phyloP scores from a whole-genome alignment of 2,329 filamentous ascomycete species.

The Xylariaceae sp. region DNA sequence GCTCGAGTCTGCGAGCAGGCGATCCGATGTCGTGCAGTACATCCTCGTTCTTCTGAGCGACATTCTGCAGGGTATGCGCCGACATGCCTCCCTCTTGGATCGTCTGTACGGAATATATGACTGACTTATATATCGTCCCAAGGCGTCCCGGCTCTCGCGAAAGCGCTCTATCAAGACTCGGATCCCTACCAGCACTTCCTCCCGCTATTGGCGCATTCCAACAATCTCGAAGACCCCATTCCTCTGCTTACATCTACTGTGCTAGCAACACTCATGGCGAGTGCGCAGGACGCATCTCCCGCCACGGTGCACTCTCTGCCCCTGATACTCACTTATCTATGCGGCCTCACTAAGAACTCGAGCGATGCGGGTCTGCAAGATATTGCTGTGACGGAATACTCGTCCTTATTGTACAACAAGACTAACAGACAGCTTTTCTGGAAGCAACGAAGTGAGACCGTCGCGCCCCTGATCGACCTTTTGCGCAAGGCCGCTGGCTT shows the following conservation, averaged over 20 bases:
- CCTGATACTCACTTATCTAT: conserved; percentile 79
- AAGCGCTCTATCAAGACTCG: conserved; percentile 67
- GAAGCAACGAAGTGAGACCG: conserved; percentile 80
- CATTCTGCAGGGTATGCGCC: conserved; percentile 67
- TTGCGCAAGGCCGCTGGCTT: conserved; percentile 72
- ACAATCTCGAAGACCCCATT: conserved; percentile 69
- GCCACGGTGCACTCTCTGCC: conserved; percentile 71
- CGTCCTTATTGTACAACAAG: conserved; percentile 70
- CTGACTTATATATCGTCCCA: no score
- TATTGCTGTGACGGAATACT: conserved; percentile 90
- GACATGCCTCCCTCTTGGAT: neutral
- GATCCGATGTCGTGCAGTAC: conserved; percentile 89
- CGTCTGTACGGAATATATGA: no score
- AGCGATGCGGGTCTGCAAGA: conserved; percentile 84
- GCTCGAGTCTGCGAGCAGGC: conserved; percentile 77
- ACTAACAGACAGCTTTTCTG: conserved; percentile 80
- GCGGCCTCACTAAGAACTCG: conserved; percentile 73
- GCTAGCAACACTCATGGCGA: conserved; percentile 70
- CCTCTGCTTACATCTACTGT: conserved; percentile 86
- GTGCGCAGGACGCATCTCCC: conserved; percentile 55
- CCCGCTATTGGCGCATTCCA: conserved; percentile 74
- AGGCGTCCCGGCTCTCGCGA: conserved; percentile 72
- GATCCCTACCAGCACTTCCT: conserved; percentile 80
- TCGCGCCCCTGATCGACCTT: conserved; percentile 76
- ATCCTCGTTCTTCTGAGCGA: conserved; percentile 86